These are phyloP conservation scores for Amphibolis antarctica DNA, from an alignment of 106 monocot genomes.

Conservation along the genomic window DNA sequence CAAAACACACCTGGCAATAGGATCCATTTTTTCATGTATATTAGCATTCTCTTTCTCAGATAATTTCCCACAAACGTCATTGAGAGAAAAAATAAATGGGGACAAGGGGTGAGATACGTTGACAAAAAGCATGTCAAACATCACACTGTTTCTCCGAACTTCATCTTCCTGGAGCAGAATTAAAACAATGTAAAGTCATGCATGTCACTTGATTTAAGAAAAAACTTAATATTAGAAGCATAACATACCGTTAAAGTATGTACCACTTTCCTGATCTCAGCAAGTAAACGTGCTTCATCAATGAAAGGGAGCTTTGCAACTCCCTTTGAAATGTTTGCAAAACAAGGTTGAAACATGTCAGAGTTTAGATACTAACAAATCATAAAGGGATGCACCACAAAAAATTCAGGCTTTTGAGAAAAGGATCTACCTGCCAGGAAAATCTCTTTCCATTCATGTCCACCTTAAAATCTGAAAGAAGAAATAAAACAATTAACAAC, in stretches of 20 bases:
- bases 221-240: background rate
- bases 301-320: conserved; percentile 94
- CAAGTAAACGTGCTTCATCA: conserved; percentile 72
- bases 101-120: conserved; percentile 78
- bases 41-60: conserved; percentile 38
- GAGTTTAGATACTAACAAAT: background rate
- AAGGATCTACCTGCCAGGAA: conserved; percentile 76
- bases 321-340: conserved; percentile 34
- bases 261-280: conserved; percentile 75
- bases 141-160: conserved; percentile 62
- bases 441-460: conserved; percentile 99
- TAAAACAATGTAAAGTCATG: background rate
- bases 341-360: background rate
- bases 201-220: background rate
- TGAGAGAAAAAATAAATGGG: conserved; percentile 89
- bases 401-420: background rate
- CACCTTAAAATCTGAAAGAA: conserved; percentile 82
- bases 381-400: background rate
- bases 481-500: background rate
- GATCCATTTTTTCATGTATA: conserved; percentile 82
- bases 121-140: conserved; percentile 91
- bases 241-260: conserved; percentile 81
- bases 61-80: conserved; percentile 47
- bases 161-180: conserved; percentile 59
- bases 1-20: conserved; percentile 50